Conservation (phyloP, 2,329 filamentous ascomycete species). For the Endothia cerciana region DNA sequence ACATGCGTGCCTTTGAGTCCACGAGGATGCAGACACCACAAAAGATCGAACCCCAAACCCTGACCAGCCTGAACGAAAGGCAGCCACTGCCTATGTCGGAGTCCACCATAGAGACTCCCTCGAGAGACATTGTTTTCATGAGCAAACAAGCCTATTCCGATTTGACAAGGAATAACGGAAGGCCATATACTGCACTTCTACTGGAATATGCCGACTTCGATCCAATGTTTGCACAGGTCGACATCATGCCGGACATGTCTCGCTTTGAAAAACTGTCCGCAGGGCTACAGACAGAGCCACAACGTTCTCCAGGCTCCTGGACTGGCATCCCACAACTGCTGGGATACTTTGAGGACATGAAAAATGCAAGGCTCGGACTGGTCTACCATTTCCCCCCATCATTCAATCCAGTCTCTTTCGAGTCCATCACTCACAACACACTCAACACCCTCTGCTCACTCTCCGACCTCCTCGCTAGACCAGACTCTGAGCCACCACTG, state of each 20-base stretch:
- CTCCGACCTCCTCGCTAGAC: constrained; percentile 54
- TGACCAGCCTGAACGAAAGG: constrained; percentile 53
- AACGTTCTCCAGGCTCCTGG: constrained; percentile 58
- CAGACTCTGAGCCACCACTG: constrained; percentile 65
- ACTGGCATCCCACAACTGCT: constrained; percentile 64
- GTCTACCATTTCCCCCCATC: constrained; percentile 73
- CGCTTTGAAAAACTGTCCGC: constrained; percentile 66
- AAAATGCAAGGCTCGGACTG: constrained; percentile 70
- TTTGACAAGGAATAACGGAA: constrained; percentile 46
- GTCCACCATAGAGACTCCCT: constrained; percentile 36
- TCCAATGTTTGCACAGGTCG: constrained; percentile 63
- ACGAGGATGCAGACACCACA: constrained; percentile 65
- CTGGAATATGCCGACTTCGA: constrained; percentile 73
- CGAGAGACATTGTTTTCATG: constrained; percentile 55
- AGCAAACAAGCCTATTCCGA: constrained; percentile 57
- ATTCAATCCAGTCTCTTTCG: constrained; percentile 62
- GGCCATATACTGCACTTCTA: constrained; percentile 60
- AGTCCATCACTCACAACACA: constrained; percentile 53
- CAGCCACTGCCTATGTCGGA: constrained; percentile 45
- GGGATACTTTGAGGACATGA: constrained; percentile 76
- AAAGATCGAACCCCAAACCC: constrained; percentile 58
- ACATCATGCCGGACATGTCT: constrained; percentile 67
- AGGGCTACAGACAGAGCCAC: constrained; percentile 58
- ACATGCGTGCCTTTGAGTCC: constrained; percentile 58
- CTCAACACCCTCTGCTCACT: constrained; percentile 58